Evolutionary conservation across 306 rosid species (phyloP).

Genomic region (Quercus engelmannii): DNA sequence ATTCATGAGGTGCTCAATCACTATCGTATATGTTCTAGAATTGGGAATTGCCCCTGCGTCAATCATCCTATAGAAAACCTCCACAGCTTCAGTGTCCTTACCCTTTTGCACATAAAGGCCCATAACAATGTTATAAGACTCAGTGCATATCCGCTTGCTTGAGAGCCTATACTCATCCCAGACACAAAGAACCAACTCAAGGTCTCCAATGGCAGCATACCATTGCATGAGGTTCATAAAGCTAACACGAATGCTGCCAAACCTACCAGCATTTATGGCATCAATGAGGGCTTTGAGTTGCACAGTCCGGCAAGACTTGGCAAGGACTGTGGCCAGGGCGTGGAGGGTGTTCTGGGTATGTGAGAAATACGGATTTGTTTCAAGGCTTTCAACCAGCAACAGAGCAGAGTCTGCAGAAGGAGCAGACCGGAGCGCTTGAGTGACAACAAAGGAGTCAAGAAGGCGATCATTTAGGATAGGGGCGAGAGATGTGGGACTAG

Average conservation of each 20-base stretch:
- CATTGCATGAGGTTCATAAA: constrained; percentile 69
- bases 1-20: constrained; percentile 75
- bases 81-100: constrained; percentile 49
- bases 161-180: constrained; percentile 54
- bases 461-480: constrained; percentile 41
- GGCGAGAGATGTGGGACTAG: constrained; percentile 41
- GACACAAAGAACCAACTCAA: constrained; percentile 49
- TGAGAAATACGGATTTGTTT: constrained; percentile 34
- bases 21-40: constrained; percentile 58
- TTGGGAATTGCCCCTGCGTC: constrained; percentile 69
- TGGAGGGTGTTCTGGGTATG: constrained; percentile 64
- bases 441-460: constrained; percentile 60
- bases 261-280: constrained; percentile 41
- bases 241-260: constrained; percentile 38
- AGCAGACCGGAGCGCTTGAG: constrained; percentile 69
- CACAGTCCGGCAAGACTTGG: constrained; percentile 41
- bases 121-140: constrained; percentile 71
- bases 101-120: constrained; percentile 52
- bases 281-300: constrained; percentile 56
- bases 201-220: constrained; percentile 54
- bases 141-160: constrained; percentile 41
- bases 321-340: constrained; percentile 70
- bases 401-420: constrained; percentile 75
- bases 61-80: constrained; percentile 47
- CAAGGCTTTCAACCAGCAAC: constrained; percentile 34